Percentiles rank a stretch among this genome's conserved stretches.
These are phyloP conservation scores for Ustilago cynodontis DNA, from an alignment of 1,284 basidiomycete genomes.

Conservation along the genomic window DNA sequence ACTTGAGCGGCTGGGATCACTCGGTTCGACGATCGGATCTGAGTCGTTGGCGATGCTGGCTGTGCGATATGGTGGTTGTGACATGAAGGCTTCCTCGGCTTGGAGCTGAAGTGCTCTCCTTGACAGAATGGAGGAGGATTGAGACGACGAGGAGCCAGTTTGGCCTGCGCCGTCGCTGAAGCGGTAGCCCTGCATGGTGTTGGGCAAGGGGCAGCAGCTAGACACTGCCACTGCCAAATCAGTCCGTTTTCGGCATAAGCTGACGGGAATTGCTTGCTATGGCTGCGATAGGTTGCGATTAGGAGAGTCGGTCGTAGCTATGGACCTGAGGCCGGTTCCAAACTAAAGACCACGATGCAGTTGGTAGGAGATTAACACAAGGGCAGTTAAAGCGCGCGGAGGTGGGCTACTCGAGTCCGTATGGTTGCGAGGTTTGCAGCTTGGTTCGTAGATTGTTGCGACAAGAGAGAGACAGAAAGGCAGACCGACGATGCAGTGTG, in stretches of 20 bases:
- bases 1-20: conserved; percentile 16
- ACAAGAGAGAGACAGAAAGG: neutral
- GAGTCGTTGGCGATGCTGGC: conserved; percentile 50
- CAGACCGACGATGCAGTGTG: too few species aligned
- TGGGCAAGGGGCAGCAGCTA: conserved; percentile 7
- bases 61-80: conserved; percentile 29
- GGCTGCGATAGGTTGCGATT: neutral
- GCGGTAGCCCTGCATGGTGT: conserved; percentile 14
- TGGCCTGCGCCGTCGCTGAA: conserved; percentile 13
- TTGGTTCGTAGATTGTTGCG: neutral
- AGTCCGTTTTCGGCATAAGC: conserved; percentile 9
- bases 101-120: conserved; percentile 55
- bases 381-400: too few species aligned
- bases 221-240: conserved; percentile 3
- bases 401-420: too few species aligned
- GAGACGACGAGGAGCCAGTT: conserved; percentile 12
- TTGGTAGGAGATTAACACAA: too few species aligned
- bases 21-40: conserved; percentile 42
- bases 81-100: conserved; percentile 40
- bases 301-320: neutral
- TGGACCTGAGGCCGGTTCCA: neutral
- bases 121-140: conserved; percentile 19
- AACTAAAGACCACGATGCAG: too few species aligned
- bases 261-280: neutral
- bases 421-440: too few species aligned